Conservation (phyloP, 768 basidiomycete species). For the Gymnopilus junonius region DNA sequence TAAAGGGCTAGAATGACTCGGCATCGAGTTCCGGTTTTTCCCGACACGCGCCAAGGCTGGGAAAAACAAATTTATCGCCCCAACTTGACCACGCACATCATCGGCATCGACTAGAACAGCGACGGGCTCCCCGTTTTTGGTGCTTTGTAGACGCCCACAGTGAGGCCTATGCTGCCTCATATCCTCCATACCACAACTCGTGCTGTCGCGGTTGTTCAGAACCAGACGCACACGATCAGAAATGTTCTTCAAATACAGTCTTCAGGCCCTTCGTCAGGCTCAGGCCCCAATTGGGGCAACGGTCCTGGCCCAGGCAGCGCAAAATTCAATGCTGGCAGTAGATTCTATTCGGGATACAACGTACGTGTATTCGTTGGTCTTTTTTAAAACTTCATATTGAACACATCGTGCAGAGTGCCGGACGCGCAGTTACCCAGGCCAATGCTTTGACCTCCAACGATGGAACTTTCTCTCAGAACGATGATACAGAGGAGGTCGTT, state of each 20-base stretch:
- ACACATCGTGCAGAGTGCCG: conserved; percentile 54
- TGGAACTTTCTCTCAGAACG: conserved; percentile 45
- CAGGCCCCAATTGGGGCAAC: conserved; percentile 52
- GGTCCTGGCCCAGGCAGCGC: conserved; percentile 73
- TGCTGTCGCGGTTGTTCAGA: conserved; percentile 76
- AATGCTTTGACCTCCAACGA: conserved; percentile 65
- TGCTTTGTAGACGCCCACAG: conserved; percentile 17
- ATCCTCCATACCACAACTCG: conserved; percentile 77
- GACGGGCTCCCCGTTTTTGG: conserved; percentile 11
- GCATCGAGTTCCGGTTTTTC: conserved; percentile 1
- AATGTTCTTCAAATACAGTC: conserved; percentile 78
- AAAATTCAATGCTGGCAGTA: conserved; percentile 72
- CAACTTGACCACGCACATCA: conserved; percentile 4
- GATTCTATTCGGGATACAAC: conserved; percentile 70
- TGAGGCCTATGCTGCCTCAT: conserved; percentile 69
- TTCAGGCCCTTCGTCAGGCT: conserved; percentile 46
- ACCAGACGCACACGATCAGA: conserved; percentile 70
- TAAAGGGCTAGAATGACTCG: not conserved
- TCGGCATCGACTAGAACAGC: conserved; percentile 7
- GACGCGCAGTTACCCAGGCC: conserved; percentile 75
- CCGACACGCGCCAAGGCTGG: not conserved
- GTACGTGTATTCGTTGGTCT: conserved; percentile 36
- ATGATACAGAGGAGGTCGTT: conserved; percentile 61
- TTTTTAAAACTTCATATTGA: conserved; percentile 3
- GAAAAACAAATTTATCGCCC: conserved; percentile 9